phyloP scores from a whole-genome alignment of 2,329 filamentous ascomycete genomes.

The Sporothrix mexicana region DNA sequence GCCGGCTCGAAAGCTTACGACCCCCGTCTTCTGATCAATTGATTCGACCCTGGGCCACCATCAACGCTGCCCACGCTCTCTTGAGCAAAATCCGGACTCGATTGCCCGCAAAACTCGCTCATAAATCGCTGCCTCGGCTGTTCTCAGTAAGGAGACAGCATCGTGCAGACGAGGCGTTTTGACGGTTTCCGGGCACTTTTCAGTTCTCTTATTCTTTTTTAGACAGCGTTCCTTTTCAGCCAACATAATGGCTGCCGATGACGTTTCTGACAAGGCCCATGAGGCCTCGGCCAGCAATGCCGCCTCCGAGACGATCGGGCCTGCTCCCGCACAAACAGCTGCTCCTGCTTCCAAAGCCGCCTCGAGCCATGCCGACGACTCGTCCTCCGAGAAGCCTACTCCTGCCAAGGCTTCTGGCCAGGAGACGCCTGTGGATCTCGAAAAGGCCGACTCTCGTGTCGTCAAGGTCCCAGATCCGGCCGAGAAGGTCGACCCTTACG shows the following conservation, averaged over 20 bases:
- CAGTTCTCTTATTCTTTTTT: neutral
- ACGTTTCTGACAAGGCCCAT: conserved; percentile 36
- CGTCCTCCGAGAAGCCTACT: conserved; percentile 35
- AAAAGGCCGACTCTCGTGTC: conserved; percentile 55
- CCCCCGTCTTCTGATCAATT: conserved; percentile 50
- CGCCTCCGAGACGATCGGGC: neutral
- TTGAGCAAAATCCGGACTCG: conserved; percentile 2
- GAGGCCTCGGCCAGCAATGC: conserved; percentile 36
- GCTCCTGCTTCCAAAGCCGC: conserved; percentile 40
- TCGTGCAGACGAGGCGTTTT: conserved; percentile 13
- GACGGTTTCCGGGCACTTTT: neutral
- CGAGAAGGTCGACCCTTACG: conserved; percentile 57
- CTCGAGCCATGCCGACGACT: conserved; percentile 48
- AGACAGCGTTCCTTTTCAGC: too few species aligned
- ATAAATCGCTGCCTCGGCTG: neutral
- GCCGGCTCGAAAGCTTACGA: neutral
- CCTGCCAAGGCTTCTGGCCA: conserved; percentile 17
- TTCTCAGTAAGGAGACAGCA: conserved; percentile 12
- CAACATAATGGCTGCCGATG: conserved; percentile 31
- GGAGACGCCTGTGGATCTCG: conserved; percentile 39
- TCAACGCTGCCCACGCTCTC: neutral
- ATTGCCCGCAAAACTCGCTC: neutral
- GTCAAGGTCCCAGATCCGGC: conserved; percentile 39
- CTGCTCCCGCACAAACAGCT: neutral
- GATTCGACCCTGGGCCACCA: conserved; percentile 3